Evolutionary conservation across 345 rosid species (phyloP).

Genomic region (Heritiera fomes): DNA sequence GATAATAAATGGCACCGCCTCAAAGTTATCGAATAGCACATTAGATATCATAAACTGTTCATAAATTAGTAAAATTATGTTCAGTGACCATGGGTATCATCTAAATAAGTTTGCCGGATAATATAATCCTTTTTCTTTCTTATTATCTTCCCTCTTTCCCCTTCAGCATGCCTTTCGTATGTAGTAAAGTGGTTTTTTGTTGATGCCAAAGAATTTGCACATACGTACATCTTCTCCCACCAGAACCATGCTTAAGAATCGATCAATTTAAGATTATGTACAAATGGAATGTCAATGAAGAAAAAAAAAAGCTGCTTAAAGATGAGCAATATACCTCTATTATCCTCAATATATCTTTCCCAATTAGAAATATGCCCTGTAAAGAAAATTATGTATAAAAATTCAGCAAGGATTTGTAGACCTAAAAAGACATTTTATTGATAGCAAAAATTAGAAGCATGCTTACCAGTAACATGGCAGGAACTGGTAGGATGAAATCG

Average conservation of each 20-base stretch:
- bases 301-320: background rate
- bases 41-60: background rate
- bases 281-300: background rate
- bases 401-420: background rate
- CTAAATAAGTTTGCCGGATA: background rate
- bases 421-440: background rate
- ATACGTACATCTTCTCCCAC: background rate
- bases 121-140: background rate
- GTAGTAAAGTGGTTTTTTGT: background rate
- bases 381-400: constrained; percentile 9
- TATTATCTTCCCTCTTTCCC: background rate
- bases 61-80: background rate
- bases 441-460: constrained; percentile 8
- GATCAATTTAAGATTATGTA: background rate
- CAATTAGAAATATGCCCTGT: constrained; percentile 73
- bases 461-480: constrained; percentile 75
- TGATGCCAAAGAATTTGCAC: background rate
- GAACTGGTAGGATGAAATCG: constrained; percentile 75
- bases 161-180: background rate
- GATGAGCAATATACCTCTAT: constrained; percentile 49
- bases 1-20: background rate
- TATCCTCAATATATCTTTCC: constrained; percentile 69
- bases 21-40: background rate
- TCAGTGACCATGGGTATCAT: background rate
- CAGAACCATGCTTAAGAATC: background rate